A percentile compares a stretch with the other conserved stretches of the same genome.
Conservation (phyloP, 2,329 filamentous ascomycete species). For the Colletotrichum horii region DNA sequence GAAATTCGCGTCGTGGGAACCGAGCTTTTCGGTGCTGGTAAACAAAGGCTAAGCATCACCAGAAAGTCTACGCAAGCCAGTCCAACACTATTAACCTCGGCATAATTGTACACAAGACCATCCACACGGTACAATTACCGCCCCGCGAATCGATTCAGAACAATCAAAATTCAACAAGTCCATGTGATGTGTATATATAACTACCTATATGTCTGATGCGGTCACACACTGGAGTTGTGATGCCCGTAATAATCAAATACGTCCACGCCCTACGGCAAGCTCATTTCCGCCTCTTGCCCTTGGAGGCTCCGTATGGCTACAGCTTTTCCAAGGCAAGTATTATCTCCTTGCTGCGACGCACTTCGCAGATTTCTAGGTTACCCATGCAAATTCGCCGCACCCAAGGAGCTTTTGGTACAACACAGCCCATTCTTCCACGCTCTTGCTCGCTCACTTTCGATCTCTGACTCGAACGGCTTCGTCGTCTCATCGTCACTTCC, state of each 20-base stretch:
- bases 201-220: constrained; percentile 12
- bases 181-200: constrained; percentile 5
- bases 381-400: constrained; percentile 13
- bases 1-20: not conserved
- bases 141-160: not conserved
- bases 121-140: not conserved
- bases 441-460: not conserved
- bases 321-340: not conserved
- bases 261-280: not conserved
- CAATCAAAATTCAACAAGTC: not conserved
- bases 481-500: constrained; percentile 1
- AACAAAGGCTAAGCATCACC: not conserved
- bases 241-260: constrained; percentile 9
- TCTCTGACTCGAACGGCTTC: not conserved
- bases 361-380: constrained; percentile 4
- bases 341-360: constrained; percentile 4
- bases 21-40: not conserved
- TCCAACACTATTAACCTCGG: not conserved
- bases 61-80: not conserved
- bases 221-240: not conserved
- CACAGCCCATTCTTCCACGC: not conserved
- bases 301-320: not conserved
- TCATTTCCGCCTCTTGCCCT: not conserved
- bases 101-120: not conserved
- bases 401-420: constrained; percentile 19